Evolutionary conservation across 202 grass and related monocot genomes (phyloP), one percentile per base, ranked within the genome.

Genomic region (Panicum hallii): DNA sequence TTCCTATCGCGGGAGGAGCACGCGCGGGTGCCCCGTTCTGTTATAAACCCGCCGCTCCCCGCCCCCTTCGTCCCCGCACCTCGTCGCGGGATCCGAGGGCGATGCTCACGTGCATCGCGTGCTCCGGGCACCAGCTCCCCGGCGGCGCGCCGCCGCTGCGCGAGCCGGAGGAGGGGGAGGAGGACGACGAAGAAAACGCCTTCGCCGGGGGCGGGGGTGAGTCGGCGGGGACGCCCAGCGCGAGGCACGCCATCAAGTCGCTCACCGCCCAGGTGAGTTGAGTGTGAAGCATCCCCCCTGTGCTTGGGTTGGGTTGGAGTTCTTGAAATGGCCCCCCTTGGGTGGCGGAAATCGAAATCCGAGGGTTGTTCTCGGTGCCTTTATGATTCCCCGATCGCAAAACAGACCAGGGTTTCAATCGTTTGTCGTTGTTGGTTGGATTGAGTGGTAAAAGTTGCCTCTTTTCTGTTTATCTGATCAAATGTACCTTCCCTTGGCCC

Each of bases 31-130:
- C 16, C 65, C 79, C 67, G 41, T 45, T 70, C 72, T 68, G 55
- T 57, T 60, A 36, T 55, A 83, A 83, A 46, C 9, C 44, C 17
- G 10, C 55, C 12, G 14, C 65, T 45, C 42, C 1, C 23, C 26
- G 40, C 46, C 66, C 66, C 50, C 46, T 63, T 30, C 41, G 5
- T 55, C 47, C 44, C 55, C 44, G 52, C 15, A 47, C 46, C 28
- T 15, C 65, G 3, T 22, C 64, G 48, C 54, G 49, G 65, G 80
- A 83, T 88, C 80, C 74, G 38, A 79, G 19, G 66, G 75, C 79
- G 79, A 94, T 94, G 92, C 87, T 94, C 68, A 94, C 92, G 46
- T 94, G 90, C 92, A 90, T 94, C 82, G 85, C 87, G 74, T 92
- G 92, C 79, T 94, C 92, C 36, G 92, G 90, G 90, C 90, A 38